Evolutionary conservation across 164 flowering plant genomes (phyloP).

Genomic region (Piper longum): DNA sequence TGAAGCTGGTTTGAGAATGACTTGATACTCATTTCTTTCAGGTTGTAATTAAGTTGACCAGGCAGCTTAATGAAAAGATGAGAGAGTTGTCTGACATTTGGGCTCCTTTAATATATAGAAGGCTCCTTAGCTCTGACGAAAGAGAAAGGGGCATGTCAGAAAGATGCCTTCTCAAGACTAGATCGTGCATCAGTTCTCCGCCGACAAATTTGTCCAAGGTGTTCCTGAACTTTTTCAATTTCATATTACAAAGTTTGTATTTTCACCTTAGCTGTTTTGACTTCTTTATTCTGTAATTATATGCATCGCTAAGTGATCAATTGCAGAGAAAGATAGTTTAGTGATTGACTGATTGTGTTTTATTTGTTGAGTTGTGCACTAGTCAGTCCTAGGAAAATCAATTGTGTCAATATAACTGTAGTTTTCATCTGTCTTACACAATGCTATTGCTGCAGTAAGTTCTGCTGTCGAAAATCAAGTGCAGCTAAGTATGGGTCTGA

Average conservation of each 20-base stretch:
- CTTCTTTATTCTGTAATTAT: neutral
- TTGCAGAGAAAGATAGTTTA: neutral
- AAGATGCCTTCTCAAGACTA: conserved; percentile 50
- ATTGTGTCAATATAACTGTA: too few species aligned
- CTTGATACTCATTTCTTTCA: conserved; percentile 7
- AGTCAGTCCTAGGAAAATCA: neutral
- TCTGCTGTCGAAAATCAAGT: too few species aligned
- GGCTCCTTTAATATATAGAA: conserved; percentile 68
- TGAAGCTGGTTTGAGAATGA: neutral
- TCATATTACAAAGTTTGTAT: neutral
- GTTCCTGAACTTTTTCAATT: neutral
- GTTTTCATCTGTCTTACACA: too few species aligned
- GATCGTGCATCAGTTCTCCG: conserved; percentile 43
- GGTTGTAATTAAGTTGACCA: conserved; percentile 50
- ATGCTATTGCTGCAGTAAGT: too few species aligned
- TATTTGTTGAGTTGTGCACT: neutral
- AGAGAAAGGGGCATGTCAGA: conserved; percentile 66
- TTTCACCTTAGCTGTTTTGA: neutral
- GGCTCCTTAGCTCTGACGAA: conserved; percentile 61
- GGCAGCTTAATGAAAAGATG: conserved; percentile 41
- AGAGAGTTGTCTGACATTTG: conserved; percentile 46
- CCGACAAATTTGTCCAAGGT: conserved; percentile 41
- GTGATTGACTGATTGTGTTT: neutral
- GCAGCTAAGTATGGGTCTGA: too few species aligned
- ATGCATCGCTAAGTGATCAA: neutral